Conservation (phyloP, 495 filamentous ascomycete species). For the Hypoxylon perforatum region DNA sequence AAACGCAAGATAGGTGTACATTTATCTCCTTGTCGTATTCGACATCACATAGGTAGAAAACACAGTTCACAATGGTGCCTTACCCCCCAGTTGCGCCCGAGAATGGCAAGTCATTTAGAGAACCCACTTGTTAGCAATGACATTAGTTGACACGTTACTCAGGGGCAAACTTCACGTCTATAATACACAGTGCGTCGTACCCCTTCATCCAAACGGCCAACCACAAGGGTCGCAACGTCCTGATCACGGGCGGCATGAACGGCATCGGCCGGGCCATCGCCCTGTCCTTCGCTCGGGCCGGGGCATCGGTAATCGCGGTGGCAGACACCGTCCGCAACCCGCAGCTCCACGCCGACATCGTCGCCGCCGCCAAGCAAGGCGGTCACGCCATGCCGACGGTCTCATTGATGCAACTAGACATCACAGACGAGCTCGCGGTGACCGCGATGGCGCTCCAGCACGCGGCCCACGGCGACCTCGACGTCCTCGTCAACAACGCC, state of each 20-base stretch:
- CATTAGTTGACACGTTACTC: background rate
- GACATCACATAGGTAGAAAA: too few relatives aligned
- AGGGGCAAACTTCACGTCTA: conserved; percentile 30
- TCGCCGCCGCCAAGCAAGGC: conserved; percentile 32
- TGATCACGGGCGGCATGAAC: conserved; percentile 61
- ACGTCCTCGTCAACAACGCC: conserved; percentile 49
- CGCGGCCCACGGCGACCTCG: conserved; percentile 44
- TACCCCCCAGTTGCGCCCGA: conserved; percentile 19
- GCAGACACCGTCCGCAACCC: conserved; percentile 46
- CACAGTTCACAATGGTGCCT: conserved; percentile 12
- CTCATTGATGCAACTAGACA: conserved; percentile 44
- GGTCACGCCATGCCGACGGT: conserved; percentile 49
- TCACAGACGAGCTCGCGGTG: conserved; percentile 41
- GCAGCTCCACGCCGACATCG: conserved; percentile 39
- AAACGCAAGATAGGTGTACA: too few relatives aligned
- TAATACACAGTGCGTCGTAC: conserved; percentile 51
- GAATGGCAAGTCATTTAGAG: conserved; percentile 7
- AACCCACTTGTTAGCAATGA: background rate
- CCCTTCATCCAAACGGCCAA: conserved; percentile 46
- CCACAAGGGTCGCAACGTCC: conserved; percentile 52
- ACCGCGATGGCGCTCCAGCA: too few relatives aligned
- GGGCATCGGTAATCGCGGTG: conserved; percentile 45
- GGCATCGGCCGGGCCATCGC: conserved; percentile 61
- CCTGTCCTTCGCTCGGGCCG: conserved; percentile 50
- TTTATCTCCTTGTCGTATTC: too few relatives aligned